phyloP scores from a whole-genome alignment of 2,329 filamentous ascomycete species.

The Cryphonectria japonica region DNA sequence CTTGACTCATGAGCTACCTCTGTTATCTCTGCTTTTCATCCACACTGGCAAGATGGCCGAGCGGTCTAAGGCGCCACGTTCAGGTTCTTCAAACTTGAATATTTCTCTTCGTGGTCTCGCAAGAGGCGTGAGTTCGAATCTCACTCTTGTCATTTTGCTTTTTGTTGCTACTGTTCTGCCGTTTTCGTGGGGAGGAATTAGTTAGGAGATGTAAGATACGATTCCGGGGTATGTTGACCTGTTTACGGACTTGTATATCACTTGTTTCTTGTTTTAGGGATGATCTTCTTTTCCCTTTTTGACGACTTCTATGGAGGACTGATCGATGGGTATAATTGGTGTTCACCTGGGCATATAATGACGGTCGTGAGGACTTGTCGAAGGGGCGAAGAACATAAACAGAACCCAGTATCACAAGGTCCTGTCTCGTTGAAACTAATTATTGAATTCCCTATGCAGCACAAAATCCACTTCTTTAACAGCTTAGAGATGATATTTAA shows the following conservation, averaged over 20 bases:
- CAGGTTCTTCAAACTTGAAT: conserved; percentile 16
- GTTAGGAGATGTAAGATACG: neutral
- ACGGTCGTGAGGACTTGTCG: neutral
- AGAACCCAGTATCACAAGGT: too few species aligned
- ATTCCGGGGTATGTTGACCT: too few species aligned
- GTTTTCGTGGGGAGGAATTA: neutral
- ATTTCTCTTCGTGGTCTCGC: conserved; percentile 25
- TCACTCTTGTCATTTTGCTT: conserved; percentile 19
- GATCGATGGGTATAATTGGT: too few species aligned
- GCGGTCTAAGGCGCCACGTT: conserved; percentile 30
- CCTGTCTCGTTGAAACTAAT: neutral
- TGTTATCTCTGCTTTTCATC: neutral
- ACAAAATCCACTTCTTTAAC: neutral
- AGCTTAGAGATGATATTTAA: conserved; percentile 47
- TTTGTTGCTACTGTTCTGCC: neutral
- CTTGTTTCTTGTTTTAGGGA: too few species aligned
- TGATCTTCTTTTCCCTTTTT: too few species aligned
- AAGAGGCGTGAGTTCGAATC: conserved; percentile 30
- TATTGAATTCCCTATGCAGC: neutral
- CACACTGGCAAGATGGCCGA: conserved; percentile 5
- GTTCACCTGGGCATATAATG: too few species aligned
- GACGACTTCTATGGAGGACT: too few species aligned
- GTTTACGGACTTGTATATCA: too few species aligned
- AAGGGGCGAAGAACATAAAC: neutral
- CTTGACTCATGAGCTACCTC: neutral